phyloP scores from a whole-genome alignment of 1,284 basidiomycete species.

The Schizophyllum commune region DNA sequence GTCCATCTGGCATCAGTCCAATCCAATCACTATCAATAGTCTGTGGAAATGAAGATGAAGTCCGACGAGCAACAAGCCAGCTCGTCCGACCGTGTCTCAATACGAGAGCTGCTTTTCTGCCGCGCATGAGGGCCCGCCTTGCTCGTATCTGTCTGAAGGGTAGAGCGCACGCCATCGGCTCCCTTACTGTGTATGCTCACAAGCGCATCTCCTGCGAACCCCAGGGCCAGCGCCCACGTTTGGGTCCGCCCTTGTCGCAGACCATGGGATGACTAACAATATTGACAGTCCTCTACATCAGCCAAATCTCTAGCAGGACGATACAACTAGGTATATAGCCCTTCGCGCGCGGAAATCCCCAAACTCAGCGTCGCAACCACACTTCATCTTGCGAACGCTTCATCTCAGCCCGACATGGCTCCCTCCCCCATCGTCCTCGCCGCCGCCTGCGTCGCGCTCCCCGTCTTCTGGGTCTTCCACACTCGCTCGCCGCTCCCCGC shows the following conservation, averaged over 20 bases:
- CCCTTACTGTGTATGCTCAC: neutral
- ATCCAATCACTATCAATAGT: neutral
- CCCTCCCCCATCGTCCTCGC: neutral
- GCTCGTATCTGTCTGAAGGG: neutral
- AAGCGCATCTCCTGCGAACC: neutral
- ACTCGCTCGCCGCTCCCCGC: neutral
- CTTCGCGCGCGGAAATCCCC: too few relatives aligned
- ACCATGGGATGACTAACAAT: neutral
- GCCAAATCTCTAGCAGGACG: neutral
- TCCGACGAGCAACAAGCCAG: neutral
- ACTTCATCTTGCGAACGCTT: too few relatives aligned
- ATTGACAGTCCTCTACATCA: neutral
- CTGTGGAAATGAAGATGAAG: neutral
- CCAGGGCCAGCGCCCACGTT: neutral
- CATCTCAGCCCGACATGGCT: neutral
- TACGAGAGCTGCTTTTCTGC: neutral
- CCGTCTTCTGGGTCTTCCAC: neutral
- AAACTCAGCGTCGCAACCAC: too few relatives aligned
- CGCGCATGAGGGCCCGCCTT: neutral
- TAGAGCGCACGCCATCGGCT: neutral
- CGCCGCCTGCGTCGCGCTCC: neutral
- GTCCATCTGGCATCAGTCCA: neutral
- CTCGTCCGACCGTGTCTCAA: neutral
- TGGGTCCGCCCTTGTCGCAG: neutral
- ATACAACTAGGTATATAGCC: too few relatives aligned